phyloP scores from a whole-genome alignment of 495 filamentous ascomycete genomes.

The Xylaria telfairii region DNA sequence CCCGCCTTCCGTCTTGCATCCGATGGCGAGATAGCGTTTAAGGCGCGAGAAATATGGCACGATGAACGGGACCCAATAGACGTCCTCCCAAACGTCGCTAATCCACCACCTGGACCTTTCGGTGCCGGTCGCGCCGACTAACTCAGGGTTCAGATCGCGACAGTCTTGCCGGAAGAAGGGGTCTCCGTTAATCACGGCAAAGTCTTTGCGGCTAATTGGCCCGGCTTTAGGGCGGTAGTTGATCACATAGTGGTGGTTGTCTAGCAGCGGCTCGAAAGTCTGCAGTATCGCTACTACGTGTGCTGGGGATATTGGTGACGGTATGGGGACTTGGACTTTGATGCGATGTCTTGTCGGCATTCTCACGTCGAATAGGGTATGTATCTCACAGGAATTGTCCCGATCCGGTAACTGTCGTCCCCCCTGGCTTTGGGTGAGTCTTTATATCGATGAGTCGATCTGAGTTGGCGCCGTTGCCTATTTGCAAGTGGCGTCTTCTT shows the following conservation, averaged over 20 bases:
- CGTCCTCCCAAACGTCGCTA: slow-evolving; percentile 44
- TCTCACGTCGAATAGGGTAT: not conserved
- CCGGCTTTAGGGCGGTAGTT: slow-evolving; percentile 34
- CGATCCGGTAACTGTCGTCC: not conserved
- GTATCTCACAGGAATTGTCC: not conserved
- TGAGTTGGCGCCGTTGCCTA: not conserved
- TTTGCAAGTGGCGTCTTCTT: not conserved
- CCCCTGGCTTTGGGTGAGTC: not conserved
- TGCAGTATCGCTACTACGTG: slow-evolving; percentile 40
- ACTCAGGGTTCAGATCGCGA: slow-evolving; percentile 24
- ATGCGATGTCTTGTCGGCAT: slow-evolving; percentile 30
- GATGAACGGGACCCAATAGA: slow-evolving; percentile 47
- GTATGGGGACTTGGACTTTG: slow-evolving; percentile 46
- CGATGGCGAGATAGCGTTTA: slow-evolving; percentile 24
- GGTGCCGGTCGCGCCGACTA: not conserved
- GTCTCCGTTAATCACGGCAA: slow-evolving; percentile 36
- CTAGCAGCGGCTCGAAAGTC: slow-evolving; percentile 45
- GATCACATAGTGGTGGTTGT: slow-evolving; percentile 40
- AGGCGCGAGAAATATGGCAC: slow-evolving; percentile 29
- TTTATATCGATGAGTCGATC: not conserved
- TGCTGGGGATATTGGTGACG: slow-evolving; percentile 33
- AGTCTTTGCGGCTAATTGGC: slow-evolving; percentile 30
- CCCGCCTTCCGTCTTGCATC: slow-evolving; percentile 23
- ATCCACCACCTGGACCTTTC: slow-evolving; percentile 22
- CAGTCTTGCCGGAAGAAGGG: slow-evolving; percentile 43